These are phyloP conservation scores for Wickerhamomyces kurtzmanii DNA, from an alignment of 805 yeast genomes.

Conservation along the genomic window DNA sequence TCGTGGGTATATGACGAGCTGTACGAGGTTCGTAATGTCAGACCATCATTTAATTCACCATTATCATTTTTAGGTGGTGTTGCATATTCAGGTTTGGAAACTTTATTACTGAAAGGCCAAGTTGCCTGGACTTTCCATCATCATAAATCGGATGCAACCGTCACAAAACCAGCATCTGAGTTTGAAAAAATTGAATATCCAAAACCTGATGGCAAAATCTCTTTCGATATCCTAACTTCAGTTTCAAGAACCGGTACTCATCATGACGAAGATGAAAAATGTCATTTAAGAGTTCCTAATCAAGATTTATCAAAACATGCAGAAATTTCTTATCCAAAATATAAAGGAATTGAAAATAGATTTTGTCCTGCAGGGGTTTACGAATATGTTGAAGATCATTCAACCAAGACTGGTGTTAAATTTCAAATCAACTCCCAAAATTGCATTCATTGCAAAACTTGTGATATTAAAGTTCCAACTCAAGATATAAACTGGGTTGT, in stretches of 20 bases:
- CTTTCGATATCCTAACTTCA: conserved; percentile 90
- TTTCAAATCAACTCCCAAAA: conserved; percentile 95
- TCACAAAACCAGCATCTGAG: conserved; percentile 59
- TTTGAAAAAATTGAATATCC: conserved; percentile 77
- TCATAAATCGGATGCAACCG: conserved; percentile 57
- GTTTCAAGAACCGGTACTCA: conserved; percentile 94
- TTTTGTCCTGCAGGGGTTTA: conserved; percentile 99
- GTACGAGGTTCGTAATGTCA: conserved; percentile 74
- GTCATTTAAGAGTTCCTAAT: conserved; percentile 67
- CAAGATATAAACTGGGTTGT: conserved; percentile 94
- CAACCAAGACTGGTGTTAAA: conserved; percentile 49
- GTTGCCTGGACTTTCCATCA: conserved; percentile 85
- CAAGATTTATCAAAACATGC: conserved; percentile 65
- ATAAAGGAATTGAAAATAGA: conserved; percentile 78
- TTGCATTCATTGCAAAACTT: conserved; percentile 97
- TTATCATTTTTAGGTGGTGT: conserved; percentile 80
- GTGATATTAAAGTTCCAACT: conserved; percentile 93
- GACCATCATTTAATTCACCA: conserved; percentile 80
- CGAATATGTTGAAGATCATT: conserved; percentile 70
- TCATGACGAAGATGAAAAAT: conserved; percentile 89
- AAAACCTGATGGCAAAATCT: conserved; percentile 88
- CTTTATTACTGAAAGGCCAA: conserved; percentile 67
- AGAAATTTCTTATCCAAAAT: conserved; percentile 57
- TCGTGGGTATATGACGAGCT: conserved; percentile 89
- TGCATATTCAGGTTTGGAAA: conserved; percentile 73